Base-by-base conservation (phyloP, 129 eudicot species). In the Kitagawia praeruptora region DNA sequence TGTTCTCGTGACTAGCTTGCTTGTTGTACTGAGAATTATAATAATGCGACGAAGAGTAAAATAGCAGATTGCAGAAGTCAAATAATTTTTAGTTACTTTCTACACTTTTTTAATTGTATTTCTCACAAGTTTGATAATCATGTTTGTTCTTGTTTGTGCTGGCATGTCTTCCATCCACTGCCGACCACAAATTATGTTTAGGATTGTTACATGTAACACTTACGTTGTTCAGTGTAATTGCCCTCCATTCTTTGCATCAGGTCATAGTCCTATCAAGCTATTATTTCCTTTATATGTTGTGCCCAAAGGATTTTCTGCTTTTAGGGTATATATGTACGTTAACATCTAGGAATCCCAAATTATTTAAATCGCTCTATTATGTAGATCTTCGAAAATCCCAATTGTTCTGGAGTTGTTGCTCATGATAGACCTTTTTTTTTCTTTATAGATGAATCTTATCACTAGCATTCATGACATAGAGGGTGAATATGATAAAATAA, bases 381-480 rank as follows among this genome's bases (percentile, higher is more conserved):
- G 40, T 37, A 38, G 75, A 70, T 70, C 40, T 37, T 37, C 23
- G 14, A 34, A 67, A 8, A 8, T 27, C 15, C 4, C 34, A 25
- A 8, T 14, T 14, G 6, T 34, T 38, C 73, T 46, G 0, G 23
- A 39, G 53, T 9, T 47, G 8, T n/a, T 31, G 25, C 49, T 79
- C 38, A 18, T 42, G 83, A 40, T 79, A 37, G 3, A 31, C 23
- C 42, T 7, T 42, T 34, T 82, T n/a, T n/a, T 75, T 70, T 80
- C 67, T 87, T 46, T 46, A 0, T 46, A 95, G 98, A 86, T 95
- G 77, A 91, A 87, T 45, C 77, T 95, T 83, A 92, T 92, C 80
- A 85, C 92, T 85, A 85, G 85, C 84, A 86, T 95, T 87, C 88
- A 88, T 85, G 94, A 88, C 42, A 90, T 90, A 87, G 96, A 90